Percentiles rank a stretch among this genome's conserved stretches.
Conservation (phyloP, 306 rosid species). For the Gastrolobium bilobum region DNA sequence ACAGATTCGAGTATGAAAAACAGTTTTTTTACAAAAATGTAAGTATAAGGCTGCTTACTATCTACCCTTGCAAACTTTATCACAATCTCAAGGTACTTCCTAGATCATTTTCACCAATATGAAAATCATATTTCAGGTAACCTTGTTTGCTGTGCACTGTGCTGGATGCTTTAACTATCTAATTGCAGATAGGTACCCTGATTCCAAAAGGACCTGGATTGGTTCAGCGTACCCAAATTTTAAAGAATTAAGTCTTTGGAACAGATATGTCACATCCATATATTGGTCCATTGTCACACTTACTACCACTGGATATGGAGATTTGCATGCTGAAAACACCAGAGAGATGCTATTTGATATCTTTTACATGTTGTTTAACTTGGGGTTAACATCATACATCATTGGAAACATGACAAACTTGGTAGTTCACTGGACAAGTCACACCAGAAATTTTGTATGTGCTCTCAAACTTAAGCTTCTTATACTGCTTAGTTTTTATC, state of each 20-base stretch:
- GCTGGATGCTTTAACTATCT: conserved; percentile 87
- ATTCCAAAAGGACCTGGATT: conserved; percentile 77
- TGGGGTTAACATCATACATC: conserved; percentile 87
- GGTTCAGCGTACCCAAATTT: conserved; percentile 80
- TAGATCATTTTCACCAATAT: background rate
- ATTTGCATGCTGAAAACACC: conserved; percentile 85
- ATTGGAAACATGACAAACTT: conserved; percentile 95
- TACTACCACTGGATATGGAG: conserved; percentile 95
- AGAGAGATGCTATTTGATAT: conserved; percentile 82
- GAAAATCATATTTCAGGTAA: conserved; percentile 67
- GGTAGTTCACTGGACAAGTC: conserved; percentile 92
- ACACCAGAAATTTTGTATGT: conserved; percentile 86
- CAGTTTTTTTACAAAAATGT: too few relatives aligned
- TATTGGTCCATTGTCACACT: conserved; percentile 94
- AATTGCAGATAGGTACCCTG: conserved; percentile 80
- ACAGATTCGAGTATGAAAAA: too few relatives aligned
- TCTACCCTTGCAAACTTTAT: too few relatives aligned
- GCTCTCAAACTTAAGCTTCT: conserved; percentile 31
- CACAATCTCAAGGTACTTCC: background rate
- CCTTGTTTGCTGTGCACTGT: conserved; percentile 84
- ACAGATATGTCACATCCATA: conserved; percentile 72
- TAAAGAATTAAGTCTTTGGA: conserved; percentile 74
- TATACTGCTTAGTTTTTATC: conserved; percentile 11
- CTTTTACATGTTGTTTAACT: conserved; percentile 84
- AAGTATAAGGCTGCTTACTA: too few relatives aligned